A percentile compares a stretch with the other conserved stretches of the same genome.
These are phyloP conservation scores for Metschnikowia dekortorum DNA, from an alignment of 805 yeast species.

Conservation along the genomic window DNA sequence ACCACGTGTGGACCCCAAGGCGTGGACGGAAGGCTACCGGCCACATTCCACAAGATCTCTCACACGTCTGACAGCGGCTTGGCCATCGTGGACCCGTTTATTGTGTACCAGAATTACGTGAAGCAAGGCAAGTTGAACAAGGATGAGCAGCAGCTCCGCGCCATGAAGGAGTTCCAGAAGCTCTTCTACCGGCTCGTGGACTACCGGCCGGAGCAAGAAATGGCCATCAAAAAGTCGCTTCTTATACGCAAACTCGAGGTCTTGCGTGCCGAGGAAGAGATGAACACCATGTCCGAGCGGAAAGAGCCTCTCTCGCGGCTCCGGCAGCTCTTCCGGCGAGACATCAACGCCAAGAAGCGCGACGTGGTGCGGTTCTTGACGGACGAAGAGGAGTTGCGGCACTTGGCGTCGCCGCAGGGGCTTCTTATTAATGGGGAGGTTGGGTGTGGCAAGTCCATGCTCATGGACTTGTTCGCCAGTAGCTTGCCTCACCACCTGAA, in stretches of 20 bases:
- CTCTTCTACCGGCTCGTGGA: conserved; percentile 54
- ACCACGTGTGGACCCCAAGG: conserved; percentile 31
- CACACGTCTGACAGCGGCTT: conserved; percentile 11
- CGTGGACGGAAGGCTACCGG: conserved; percentile 35
- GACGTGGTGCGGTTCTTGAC: conserved; percentile 48
- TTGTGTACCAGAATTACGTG: conserved; percentile 52
- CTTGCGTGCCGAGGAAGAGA: conserved; percentile 24
- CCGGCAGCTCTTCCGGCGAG: conserved; percentile 23
- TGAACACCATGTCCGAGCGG: conserved; percentile 15
- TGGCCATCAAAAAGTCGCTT: conserved; percentile 40
- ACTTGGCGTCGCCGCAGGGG: conserved; percentile 61
- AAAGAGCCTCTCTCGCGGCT: conserved; percentile 7
- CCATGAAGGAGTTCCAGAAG: conserved; percentile 59
- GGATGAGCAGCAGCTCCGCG: conserved; percentile 59
- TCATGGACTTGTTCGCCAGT: conserved; percentile 67
- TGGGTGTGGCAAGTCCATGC: conserved; percentile 72
- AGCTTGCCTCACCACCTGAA: conserved; percentile 61
- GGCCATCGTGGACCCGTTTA: conserved; percentile 59
- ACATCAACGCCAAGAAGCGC: conserved; percentile 22
- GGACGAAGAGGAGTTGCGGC: conserved; percentile 56
- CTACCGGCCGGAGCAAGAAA: conserved; percentile 52
- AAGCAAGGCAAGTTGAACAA: conserved; percentile 46
- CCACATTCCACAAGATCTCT: neutral
- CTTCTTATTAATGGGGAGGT: conserved; percentile 60
- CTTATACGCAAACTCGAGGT: conserved; percentile 32